Evolutionary conservation across 1,139 yeast genomes (phyloP), one percentile per base, ranked within the genome.

Genomic region (Pichia sp.): DNA sequence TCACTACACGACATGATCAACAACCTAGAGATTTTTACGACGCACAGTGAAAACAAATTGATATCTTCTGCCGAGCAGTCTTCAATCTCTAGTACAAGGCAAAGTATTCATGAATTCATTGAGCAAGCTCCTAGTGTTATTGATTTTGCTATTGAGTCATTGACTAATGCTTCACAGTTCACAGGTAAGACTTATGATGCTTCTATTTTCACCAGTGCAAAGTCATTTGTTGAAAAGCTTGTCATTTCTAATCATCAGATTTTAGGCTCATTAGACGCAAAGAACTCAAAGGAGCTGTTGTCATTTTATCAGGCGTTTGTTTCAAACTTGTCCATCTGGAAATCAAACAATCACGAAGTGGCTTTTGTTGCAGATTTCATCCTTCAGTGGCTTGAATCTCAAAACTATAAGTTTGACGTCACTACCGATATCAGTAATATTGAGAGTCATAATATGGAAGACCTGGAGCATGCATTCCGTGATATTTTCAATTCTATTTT

Each of bases 401-500:
- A 51, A 40, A 29, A 48, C 1, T 40, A 43, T 16, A 36, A 44
- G 5, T 55, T 60, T 9, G 49, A 43, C 22, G 44, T 58, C 20
- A 44, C 52, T 30, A 50, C 60, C 1, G 51, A 58, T 3, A 51
- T 62, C 2, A n/a, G n/a, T n/a, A 36, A 59, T 15, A 34, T 40
- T 2, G 36, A 40, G 5, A 22, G 50, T 5, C 44, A 42, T 6
- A 42, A 59, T 1, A 47, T 72, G 5, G 65, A 63, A 30, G 65
- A 59, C 8, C 51, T 76, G 31, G 86, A 80, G 47, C 35, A 41
- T 7, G 49, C 59, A 2, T 64, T 76, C 42, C 65, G 81, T 41
- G 66, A 67, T 14, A 53, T 83, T 6, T 66, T 78, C n/a, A 72
- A 73, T 22, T 68, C 81, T 3, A 68, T 85, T 22, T 60, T 87